These are phyloP conservation scores for slime mould (Dictyostelium discoideum) DNA, from an alignment of 78 protist species.

Conservation along the genomic window dicty_2.7 NC_007088.5:1571001-1571500, in stretches of 20 bases:
- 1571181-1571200: slow-evolving; percentile 25
- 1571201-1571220: neutral
- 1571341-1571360: slow-evolving; percentile 39
- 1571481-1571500: no score
- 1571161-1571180: slow-evolving; percentile 33
- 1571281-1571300: slow-evolving; percentile 54
- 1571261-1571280: slow-evolving; percentile 52
- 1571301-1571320: neutral
- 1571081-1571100: slow-evolving; percentile 46
- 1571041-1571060: neutral
- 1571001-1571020: neutral
- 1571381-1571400: neutral
- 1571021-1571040: slow-evolving; percentile 34
- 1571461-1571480: neutral
- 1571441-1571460: neutral
- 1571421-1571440: neutral
- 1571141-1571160: slow-evolving; percentile 8
- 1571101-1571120: neutral
- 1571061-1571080: neutral
- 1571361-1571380: slow-evolving; percentile 22
- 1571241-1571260: slow-evolving; percentile 27
- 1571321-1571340: slow-evolving; percentile 9
- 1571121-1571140: slow-evolving; percentile 57
- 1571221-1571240: slow-evolving; percentile 8
- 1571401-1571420: neutral